phyloP scores from a whole-genome alignment of 1,139 yeast genomes.

The Sugiyamaella xylanicola region DNA sequence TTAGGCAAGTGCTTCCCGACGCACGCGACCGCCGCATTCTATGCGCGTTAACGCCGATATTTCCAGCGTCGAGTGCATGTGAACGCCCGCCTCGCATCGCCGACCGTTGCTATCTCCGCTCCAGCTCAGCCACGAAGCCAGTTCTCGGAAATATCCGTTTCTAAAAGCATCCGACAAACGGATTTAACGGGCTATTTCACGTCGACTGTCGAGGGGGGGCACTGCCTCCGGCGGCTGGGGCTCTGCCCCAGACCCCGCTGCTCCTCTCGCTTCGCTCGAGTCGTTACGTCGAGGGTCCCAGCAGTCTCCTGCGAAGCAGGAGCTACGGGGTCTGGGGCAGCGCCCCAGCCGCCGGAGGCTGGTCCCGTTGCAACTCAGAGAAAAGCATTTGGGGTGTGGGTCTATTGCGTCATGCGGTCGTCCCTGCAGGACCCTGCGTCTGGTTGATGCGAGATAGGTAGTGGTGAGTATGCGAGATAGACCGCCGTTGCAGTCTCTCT shows the following conservation, averaged over 20 bases:
- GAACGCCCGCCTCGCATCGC: not conserved
- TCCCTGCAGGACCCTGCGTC: no score
- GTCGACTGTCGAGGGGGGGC: no score
- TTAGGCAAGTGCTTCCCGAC: not conserved
- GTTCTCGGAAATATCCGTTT: not conserved
- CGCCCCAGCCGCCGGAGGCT: not conserved
- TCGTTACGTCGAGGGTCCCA: no score
- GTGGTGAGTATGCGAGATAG: no score
- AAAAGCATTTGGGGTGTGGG: not conserved
- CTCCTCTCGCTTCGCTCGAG: not conserved
- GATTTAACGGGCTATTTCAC: no score
- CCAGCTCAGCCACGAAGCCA: constrained; percentile 2
- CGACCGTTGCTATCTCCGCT: not conserved
- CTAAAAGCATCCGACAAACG: not conserved
- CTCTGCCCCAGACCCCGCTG: not conserved
- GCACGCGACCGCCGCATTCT: not conserved
- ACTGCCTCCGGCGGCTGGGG: no score
- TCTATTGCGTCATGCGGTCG: no score
- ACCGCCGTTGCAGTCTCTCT: no score
- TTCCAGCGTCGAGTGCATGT: not conserved
- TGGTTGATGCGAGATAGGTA: no score
- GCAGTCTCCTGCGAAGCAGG: no score
- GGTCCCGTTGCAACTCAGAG: no score
- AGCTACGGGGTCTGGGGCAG: not conserved
- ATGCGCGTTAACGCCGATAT: not conserved